phyloP scores from a whole-genome alignment of 2,329 filamentous ascomycete species.

The Arthrobotrys conoides region DNA sequence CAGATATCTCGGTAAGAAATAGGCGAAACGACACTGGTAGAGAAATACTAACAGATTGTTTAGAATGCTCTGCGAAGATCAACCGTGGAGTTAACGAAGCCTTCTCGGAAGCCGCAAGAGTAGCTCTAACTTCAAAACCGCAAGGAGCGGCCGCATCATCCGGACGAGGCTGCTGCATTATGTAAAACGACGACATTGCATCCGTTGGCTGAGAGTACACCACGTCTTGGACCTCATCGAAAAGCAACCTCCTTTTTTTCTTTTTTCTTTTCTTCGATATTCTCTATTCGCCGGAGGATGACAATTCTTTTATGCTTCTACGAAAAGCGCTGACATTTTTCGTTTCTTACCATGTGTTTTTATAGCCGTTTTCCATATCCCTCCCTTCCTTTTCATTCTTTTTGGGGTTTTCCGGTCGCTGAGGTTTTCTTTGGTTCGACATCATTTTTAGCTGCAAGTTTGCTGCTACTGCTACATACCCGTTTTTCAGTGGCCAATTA shows the following conservation, averaged over 20 bases:
- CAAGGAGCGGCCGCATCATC: conserved; percentile 68
- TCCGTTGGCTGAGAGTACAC: conserved; percentile 26
- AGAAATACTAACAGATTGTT: conserved; percentile 23
- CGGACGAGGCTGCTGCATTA: conserved; percentile 45
- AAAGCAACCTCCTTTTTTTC: conserved; percentile 15
- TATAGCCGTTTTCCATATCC: conserved; percentile 23
- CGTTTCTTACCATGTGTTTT: conserved; percentile 27
- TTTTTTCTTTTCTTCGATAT: neutral
- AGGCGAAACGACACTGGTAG: conserved; percentile 6
- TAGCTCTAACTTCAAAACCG: conserved; percentile 82
- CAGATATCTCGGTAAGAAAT: conserved; percentile 80
- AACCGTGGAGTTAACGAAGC: conserved; percentile 98
- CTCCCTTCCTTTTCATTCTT: neutral
- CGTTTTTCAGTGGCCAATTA: neutral
- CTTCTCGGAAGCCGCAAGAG: conserved; percentile 96
- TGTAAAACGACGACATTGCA: conserved; percentile 33
- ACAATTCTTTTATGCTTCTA: conserved; percentile 36
- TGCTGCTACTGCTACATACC: conserved; percentile 1
- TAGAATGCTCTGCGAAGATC: conserved; percentile 97
- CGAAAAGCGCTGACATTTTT: conserved; percentile 49
- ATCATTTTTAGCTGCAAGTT: neutral
- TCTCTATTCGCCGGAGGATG: conserved; percentile 32
- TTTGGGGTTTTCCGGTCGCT: neutral
- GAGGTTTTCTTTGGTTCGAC: neutral
- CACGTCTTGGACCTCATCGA: conserved; percentile 27